Evolutionary conservation across 306 rosid species (phyloP), one percentile per base, ranked within the genome.

Genomic region (Cucurbita pepo): DNA sequence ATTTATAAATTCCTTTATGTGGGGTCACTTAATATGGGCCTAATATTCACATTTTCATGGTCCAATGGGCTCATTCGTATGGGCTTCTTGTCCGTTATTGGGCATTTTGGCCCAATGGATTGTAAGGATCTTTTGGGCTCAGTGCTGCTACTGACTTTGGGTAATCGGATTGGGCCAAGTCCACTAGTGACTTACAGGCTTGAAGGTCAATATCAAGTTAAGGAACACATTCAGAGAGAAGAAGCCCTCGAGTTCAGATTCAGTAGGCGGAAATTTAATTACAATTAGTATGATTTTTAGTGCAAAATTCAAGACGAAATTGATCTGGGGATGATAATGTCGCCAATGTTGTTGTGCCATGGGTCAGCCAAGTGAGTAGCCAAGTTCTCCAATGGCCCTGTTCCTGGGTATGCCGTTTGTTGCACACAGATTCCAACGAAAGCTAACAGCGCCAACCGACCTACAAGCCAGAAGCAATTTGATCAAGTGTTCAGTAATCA

Each of bases 321-420:
- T 11, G 72, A 19, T 79, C 14, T 79, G 7, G 99, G 99, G 69
- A 95, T 91, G 71, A 95, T 10, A 76, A 95, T 1, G 55, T 91
- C 85, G 45, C 99, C 99, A 70, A 95, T 95, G 95, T 88, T 95
- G 85, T 89, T 95, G 91, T 95, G 99, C 99, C 99, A 95, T 75
- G 99, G 99, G 75, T 95, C 99, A 82, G 99, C 97, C 96, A 95
- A 84, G 87, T 95, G 99, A 81, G 96, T 65, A 0, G 96, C 99
- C 93, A 95, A 83, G 80, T 95, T 95, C 91, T 95, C 99, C 91
- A 95, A 79, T 0, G 99, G 99, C 72, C 99, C 99, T 4, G 99
- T 95, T n/a, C 99, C 99, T 4, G 99, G 99, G 82, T 91, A 91
- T 1, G 97, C 97, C 56, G 93, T 71, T 82, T 95, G 99, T 75